Conservation (phyloP, 768 basidiomycete genomes). For the Termitomyces sp. region DNA sequence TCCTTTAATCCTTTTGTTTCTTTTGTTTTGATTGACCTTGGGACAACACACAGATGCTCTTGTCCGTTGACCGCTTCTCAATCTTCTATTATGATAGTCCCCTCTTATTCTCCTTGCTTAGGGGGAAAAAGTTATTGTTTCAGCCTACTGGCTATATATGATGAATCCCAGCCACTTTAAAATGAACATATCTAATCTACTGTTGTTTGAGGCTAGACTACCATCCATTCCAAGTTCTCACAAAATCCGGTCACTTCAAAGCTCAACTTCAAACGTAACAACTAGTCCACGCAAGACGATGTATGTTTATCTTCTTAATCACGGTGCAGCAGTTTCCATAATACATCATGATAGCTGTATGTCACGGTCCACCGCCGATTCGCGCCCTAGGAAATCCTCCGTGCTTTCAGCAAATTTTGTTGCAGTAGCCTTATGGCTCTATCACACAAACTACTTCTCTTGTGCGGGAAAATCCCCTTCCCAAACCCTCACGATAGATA, state of each 20-base stretch:
- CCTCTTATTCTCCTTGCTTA: not conserved
- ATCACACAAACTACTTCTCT: not conserved
- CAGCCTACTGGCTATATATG: too few relatives aligned
- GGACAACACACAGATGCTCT: not conserved
- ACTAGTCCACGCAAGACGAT: not conserved
- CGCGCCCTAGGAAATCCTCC: not conserved
- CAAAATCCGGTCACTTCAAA: not conserved
- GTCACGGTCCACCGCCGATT: not conserved
- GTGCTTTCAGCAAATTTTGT: not conserved
- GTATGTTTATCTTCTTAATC: not conserved
- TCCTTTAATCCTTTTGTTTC: not conserved
- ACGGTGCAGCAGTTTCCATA: not conserved
- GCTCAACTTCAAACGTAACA: not conserved
- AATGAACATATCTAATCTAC: not conserved
- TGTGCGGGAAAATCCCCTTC: not conserved
- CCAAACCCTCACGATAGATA: not conserved
- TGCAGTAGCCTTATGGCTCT: not conserved
- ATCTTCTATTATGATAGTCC: not conserved
- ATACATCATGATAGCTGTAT: too few relatives aligned
- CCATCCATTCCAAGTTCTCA: not conserved
- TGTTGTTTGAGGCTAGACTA: not conserved
- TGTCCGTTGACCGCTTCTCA: not conserved
- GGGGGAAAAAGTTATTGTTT: not conserved
- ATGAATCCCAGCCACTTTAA: not conserved
- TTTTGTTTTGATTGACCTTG: not conserved